These are phyloP conservation scores for Chalciporus piperatus DNA, from an alignment of 768 basidiomycete species.

Conservation along the genomic window DNA sequence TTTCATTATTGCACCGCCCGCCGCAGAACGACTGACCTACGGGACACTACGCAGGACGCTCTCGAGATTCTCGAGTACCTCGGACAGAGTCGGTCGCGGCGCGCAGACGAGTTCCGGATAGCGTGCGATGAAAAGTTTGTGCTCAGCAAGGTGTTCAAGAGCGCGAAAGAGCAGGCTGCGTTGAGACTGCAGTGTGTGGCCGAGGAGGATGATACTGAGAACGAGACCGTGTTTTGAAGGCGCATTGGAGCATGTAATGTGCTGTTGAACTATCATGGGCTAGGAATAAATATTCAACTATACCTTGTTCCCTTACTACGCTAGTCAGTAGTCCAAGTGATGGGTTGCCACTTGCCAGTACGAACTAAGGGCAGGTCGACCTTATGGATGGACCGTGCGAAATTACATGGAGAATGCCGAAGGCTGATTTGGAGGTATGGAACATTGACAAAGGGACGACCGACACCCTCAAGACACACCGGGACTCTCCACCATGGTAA, in stretches of 20 bases:
- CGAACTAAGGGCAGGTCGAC: slow-evolving; percentile 28
- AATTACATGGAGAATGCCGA: slow-evolving; percentile 19
- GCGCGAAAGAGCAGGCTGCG: slow-evolving; percentile 44
- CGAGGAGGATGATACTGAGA: slow-evolving; percentile 18
- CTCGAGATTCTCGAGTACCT: slow-evolving; percentile 49
- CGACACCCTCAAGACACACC: slow-evolving; percentile 21
- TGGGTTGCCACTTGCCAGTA: too few species aligned
- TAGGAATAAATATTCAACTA: too few species aligned
- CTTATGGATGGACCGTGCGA: slow-evolving; percentile 19
- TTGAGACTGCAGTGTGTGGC: slow-evolving; percentile 31
- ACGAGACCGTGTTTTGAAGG: slow-evolving; percentile 25
- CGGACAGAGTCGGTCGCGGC: slow-evolving; percentile 44
- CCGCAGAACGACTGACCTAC: background rate
- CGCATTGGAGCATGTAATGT: background rate
- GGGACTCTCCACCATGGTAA: slow-evolving; percentile 30
- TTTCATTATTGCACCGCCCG: background rate
- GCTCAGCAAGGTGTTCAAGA: slow-evolving; percentile 67
- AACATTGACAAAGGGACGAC: slow-evolving; percentile 16
- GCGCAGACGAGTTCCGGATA: slow-evolving; percentile 59
- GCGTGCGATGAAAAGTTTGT: slow-evolving; percentile 53
- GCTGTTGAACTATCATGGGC: too few species aligned
- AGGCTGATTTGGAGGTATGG: background rate
- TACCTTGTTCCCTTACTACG: too few species aligned
- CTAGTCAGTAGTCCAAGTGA: too few species aligned
- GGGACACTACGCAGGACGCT: slow-evolving; percentile 48